Conservation (phyloP, 441 rosid species). For the Pelargonium fulgidum region DNA sequence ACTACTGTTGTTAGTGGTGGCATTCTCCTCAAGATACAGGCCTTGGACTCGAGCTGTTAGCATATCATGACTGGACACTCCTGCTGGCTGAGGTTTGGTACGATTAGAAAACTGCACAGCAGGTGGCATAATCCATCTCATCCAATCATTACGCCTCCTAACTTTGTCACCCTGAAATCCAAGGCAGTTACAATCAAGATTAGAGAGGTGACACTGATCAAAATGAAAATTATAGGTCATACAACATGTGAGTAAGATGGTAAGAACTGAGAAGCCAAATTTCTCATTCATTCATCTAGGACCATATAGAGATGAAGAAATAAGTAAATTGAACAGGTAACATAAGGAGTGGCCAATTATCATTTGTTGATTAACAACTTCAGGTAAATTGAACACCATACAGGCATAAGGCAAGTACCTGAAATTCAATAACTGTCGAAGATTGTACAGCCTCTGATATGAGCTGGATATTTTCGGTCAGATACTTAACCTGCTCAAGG, state of each 20-base stretch:
- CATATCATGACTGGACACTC: background rate
- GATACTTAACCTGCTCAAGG: slow-evolving; percentile 10
- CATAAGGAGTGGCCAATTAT: background rate
- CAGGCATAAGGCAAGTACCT: slow-evolving; percentile 15
- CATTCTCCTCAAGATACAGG: background rate
- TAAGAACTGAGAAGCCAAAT: background rate
- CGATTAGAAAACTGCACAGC: background rate
- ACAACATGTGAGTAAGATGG: background rate
- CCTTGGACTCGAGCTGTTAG: background rate
- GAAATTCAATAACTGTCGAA: slow-evolving; percentile 22
- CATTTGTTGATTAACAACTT: background rate
- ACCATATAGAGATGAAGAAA: background rate
- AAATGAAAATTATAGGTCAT: slow-evolving; percentile 5
- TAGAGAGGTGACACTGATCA: background rate
- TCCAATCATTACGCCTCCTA: slow-evolving; percentile 19
- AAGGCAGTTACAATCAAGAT: background rate
- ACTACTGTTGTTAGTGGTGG: background rate
- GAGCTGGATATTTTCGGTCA: slow-evolving; percentile 14
- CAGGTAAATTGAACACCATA: background rate
- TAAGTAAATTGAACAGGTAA: slow-evolving; percentile 5
- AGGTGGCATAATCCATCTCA: slow-evolving; percentile 7
- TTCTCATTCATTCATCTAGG: background rate
- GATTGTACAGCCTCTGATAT: slow-evolving; percentile 17
- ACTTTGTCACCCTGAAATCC: slow-evolving; percentile 23
- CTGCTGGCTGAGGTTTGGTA: background rate